Evolutionary conservation across 768 basidiomycete genomes (phyloP).

Genomic region (Kwoniella bestiolae): DNA sequence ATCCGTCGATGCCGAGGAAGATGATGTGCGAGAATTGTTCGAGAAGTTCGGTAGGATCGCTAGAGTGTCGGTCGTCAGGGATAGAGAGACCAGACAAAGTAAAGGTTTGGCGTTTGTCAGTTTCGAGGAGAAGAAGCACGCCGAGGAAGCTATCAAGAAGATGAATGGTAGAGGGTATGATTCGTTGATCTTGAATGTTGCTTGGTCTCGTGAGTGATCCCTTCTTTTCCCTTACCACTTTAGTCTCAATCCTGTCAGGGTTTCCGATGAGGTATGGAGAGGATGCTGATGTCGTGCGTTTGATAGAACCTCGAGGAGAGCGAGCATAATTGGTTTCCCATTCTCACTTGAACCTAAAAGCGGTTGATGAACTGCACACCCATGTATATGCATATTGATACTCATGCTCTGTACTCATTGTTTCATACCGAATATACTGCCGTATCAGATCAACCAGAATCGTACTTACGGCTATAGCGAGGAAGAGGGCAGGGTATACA

Average conservation of each 20-base stretch:
- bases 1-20: conserved; percentile 91
- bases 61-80: conserved; percentile 90
- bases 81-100: conserved; percentile 89
- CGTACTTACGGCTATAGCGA: too few species aligned
- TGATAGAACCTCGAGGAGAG: conserved; percentile 25
- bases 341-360: neutral
- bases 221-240: neutral
- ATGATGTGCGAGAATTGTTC: conserved; percentile 90
- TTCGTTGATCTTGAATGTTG: conserved; percentile 76
- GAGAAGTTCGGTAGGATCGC: conserved; percentile 79
- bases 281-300: neutral
- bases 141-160: conserved; percentile 88
- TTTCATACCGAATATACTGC: neutral
- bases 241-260: too few species aligned
- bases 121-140: conserved; percentile 79
- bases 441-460: neutral
- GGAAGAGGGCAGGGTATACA: too few species aligned
- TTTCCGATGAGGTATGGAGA: too few species aligned
- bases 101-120: conserved; percentile 98
- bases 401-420: conserved; percentile 1
- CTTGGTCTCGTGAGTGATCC: conserved; percentile 63
- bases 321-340: conserved; percentile 6
- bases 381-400: conserved; percentile 23
- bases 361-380: neutral
- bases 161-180: conserved; percentile 88